These are phyloP conservation scores for Lathyrus sativus DNA, from an alignment of 306 rosid genomes.

Conservation along the genomic window DNA sequence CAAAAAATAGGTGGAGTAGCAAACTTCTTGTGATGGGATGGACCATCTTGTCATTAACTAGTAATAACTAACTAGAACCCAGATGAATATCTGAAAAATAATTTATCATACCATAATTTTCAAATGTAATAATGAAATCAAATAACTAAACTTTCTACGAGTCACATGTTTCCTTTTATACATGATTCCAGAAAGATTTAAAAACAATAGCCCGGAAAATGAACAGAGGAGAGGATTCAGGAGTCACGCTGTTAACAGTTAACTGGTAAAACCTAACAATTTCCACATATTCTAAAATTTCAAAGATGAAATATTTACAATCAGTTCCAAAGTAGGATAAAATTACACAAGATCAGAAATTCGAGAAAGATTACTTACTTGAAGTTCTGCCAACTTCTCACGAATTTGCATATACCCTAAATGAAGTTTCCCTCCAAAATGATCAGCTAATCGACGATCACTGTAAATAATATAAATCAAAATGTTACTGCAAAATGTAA, in stretches of 20 bases:
- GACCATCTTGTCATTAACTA: constrained; percentile 6
- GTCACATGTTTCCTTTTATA: constrained; percentile 14
- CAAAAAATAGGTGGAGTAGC: constrained; percentile 1
- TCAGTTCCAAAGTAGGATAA: constrained; percentile 13
- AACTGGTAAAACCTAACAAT: constrained; percentile 22
- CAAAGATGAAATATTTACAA: constrained; percentile 5
- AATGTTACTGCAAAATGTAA: constrained; percentile 39
- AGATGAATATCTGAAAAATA: constrained; percentile 26
- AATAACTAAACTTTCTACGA: not conserved
- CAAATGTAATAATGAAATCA: not conserved
- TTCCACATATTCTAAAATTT: constrained; percentile 4
- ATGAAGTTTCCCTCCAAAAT: constrained; percentile 99
- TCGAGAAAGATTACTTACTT: constrained; percentile 55
- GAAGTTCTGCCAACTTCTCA: constrained; percentile 91
- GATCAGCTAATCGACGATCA: constrained; percentile 99
- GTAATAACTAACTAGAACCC: constrained; percentile 20
- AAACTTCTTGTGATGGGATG: constrained; percentile 24
- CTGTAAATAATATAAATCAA: constrained; percentile 62
- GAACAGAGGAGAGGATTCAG: constrained; percentile 18
- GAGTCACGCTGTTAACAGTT: constrained; percentile 26
- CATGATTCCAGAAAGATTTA: not conserved
- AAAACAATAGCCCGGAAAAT: constrained; percentile 24
- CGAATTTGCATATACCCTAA: constrained; percentile 99
- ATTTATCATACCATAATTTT: not conserved
- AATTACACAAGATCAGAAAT: constrained; percentile 20